Evolutionary conservation across 352 stramenopile species (phyloP).

Genomic region (Pythium sp.): DNA sequence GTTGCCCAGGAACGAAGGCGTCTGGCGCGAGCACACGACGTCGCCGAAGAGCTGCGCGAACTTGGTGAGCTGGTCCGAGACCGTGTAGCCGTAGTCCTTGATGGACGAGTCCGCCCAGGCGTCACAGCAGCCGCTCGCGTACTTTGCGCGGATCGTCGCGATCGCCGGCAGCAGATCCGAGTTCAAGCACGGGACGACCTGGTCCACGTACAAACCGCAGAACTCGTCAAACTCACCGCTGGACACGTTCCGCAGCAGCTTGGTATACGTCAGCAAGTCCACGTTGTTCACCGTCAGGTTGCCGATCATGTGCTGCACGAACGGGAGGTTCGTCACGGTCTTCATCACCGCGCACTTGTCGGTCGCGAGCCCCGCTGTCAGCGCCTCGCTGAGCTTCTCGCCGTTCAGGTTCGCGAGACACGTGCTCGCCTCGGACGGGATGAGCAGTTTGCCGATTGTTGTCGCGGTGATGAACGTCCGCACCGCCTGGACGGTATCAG

Average conservation of each 20-base stretch:
- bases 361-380: slow-evolving; percentile 34
- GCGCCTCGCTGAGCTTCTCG: slow-evolving; percentile 32
- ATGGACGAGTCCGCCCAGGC: slow-evolving; percentile 41
- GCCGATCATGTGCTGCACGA: slow-evolving; percentile 37
- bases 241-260: slow-evolving; percentile 26
- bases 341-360: slow-evolving; percentile 33
- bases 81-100: slow-evolving; percentile 50
- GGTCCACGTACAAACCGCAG: slow-evolving; percentile 43
- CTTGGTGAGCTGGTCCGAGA: slow-evolving; percentile 57
- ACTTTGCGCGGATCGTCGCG: slow-evolving; percentile 41
- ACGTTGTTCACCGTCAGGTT: slow-evolving; percentile 32
- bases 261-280: slow-evolving; percentile 26
- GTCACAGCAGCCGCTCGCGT: slow-evolving; percentile 49
- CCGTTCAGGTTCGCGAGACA: slow-evolving; percentile 69
- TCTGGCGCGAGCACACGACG: slow-evolving; percentile 50
- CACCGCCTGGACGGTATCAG: slow-evolving; percentile 15
- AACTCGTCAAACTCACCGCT: slow-evolving; percentile 45
- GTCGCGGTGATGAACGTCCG: slow-evolving; percentile 28
- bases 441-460: slow-evolving; percentile 34
- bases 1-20: slow-evolving; percentile 32
- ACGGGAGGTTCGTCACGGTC: slow-evolving; percentile 34
- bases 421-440: slow-evolving; percentile 37
- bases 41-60: slow-evolving; percentile 50
- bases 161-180: slow-evolving; percentile 55
- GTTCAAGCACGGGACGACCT: slow-evolving; percentile 46